A percentile compares a stretch with the other conserved stretches of the same genome.
phyloP scores from a whole-genome alignment of 352 stramenopile genomes.

The Aphanomyces stellatus region DNA sequence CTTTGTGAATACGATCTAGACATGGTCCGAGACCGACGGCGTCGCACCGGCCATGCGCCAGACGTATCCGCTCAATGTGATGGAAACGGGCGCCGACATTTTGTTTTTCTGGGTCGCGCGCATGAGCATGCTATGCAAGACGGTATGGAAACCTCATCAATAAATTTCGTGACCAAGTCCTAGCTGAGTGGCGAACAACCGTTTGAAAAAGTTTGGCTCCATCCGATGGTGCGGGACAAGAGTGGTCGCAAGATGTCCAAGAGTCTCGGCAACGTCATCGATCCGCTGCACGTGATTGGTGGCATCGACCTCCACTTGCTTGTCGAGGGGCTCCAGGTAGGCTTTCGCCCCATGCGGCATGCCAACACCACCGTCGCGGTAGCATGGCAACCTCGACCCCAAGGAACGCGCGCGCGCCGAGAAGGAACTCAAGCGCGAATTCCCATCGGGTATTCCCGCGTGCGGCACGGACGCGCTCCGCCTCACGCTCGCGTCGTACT shows the following conservation, averaged over 20 bases:
- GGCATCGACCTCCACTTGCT: conserved; percentile 93
- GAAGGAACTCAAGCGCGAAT: conserved; percentile 94
- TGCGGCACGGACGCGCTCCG: conserved; percentile 97
- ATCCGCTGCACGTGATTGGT: conserved; percentile 97
- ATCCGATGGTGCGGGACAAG: conserved; percentile 99
- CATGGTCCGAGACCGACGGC: conserved; percentile 89
- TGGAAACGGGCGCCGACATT: conserved; percentile 96
- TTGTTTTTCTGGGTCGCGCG: conserved; percentile 99
- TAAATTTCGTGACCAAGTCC: too few relatives aligned
- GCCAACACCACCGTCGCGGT: background rate
- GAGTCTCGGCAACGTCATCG: conserved; percentile 99
- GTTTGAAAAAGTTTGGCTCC: conserved; percentile 98
- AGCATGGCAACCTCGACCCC: conserved; percentile 72
- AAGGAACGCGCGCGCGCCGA: conserved; percentile 95
- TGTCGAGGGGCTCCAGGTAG: conserved; percentile 85
- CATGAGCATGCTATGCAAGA: conserved; percentile 99
- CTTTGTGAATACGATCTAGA: conserved; percentile 72
- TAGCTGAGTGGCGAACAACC: conserved; percentile 91
- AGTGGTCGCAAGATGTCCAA: conserved; percentile 99
- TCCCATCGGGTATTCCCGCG: conserved; percentile 97
- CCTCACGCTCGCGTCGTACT: conserved; percentile 95
- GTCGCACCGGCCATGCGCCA: conserved; percentile 16
- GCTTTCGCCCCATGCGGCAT: background rate
- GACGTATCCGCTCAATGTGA: conserved; percentile 58
- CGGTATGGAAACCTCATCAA: conserved; percentile 46